Evolutionary conservation across 305 asterid species (phyloP).

Genomic region (Petunia hybrid): DNA sequence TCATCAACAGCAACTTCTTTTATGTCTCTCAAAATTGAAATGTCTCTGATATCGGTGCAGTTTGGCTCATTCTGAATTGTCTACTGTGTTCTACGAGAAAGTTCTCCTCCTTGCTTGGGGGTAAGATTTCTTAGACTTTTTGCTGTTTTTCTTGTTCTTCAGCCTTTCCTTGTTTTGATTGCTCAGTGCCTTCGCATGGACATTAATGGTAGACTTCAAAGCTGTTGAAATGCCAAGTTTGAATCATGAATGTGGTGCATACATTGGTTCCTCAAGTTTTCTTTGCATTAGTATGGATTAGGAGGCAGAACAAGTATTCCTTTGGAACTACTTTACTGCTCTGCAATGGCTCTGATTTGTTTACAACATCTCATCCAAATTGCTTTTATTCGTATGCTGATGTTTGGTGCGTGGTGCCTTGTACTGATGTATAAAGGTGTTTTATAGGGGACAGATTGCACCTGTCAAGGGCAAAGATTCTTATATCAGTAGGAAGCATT

Average conservation of each 20-base stretch:
- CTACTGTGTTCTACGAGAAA: conserved; percentile 96
- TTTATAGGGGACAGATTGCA: not conserved
- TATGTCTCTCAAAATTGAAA: not conserved
- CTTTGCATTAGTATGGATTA: conserved; percentile 18
- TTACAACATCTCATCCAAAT: conserved; percentile 21
- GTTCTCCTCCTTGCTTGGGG: conserved; percentile 96
- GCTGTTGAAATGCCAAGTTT: not conserved
- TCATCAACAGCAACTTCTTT: conserved; percentile 30
- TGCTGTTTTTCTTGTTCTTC: not conserved
- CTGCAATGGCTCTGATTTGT: conserved; percentile 9
- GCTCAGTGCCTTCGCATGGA: conserved; percentile 8
- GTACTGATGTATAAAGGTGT: not conserved
- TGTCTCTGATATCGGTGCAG: conserved; percentile 47
- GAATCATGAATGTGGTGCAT: not conserved
- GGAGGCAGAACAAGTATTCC: not conserved
- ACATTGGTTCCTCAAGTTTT: conserved; percentile 6
- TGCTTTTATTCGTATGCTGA: not conserved
- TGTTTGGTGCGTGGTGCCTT: not conserved
- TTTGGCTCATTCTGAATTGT: conserved; percentile 97
- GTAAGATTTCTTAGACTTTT: conserved; percentile 57
- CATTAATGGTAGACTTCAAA: not conserved
- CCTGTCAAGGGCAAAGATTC: not conserved
- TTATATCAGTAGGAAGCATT: not conserved
- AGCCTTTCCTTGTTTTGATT: conserved; percentile 15
- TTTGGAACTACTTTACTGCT: not conserved